Conservation (phyloP, 2,329 filamentous ascomycete genomes). For the Hymenoscyphus fructigenus region DNA sequence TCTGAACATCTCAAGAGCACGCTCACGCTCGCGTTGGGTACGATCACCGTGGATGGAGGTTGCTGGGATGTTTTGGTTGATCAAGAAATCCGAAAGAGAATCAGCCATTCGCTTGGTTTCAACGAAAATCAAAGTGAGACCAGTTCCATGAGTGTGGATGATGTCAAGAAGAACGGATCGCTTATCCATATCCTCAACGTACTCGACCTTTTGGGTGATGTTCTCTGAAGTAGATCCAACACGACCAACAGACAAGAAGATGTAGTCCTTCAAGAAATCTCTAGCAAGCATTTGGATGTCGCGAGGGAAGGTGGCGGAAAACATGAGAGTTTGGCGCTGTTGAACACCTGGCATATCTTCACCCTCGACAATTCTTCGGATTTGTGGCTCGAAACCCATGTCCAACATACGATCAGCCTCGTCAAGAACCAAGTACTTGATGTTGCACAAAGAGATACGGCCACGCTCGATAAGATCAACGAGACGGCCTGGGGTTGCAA, state of each 20-base stretch:
- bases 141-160: constrained; percentile 86
- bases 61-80: constrained; percentile 97
- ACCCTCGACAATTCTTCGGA: constrained; percentile 95
- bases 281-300: constrained; percentile 99
- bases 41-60: constrained; percentile 99
- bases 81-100: constrained; percentile 93
- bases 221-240: constrained; percentile 99
- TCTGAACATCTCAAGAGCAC: constrained; percentile 95
- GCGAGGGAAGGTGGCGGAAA: constrained; percentile 97
- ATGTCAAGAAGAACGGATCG: constrained; percentile 96
- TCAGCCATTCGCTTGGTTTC: constrained; percentile 99
- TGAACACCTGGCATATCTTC: constrained; percentile 92
- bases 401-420: constrained; percentile 99
- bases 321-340: constrained; percentile 97
- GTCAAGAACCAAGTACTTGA: constrained; percentile 98
- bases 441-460: constrained; percentile 95
- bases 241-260: constrained; percentile 97
- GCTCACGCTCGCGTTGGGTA: constrained; percentile 97
- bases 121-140: constrained; percentile 95
- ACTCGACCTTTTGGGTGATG: constrained; percentile 98
- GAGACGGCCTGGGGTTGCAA: constrained; percentile 94
- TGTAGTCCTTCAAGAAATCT: constrained; percentile 98
- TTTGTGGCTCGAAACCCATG: constrained; percentile 99
- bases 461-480: constrained; percentile 98
- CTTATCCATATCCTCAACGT: constrained; percentile 96